These are phyloP conservation scores for Phyllachora maydis DNA, from an alignment of 2,329 filamentous ascomycete species.

Conservation along the genomic window DNA sequence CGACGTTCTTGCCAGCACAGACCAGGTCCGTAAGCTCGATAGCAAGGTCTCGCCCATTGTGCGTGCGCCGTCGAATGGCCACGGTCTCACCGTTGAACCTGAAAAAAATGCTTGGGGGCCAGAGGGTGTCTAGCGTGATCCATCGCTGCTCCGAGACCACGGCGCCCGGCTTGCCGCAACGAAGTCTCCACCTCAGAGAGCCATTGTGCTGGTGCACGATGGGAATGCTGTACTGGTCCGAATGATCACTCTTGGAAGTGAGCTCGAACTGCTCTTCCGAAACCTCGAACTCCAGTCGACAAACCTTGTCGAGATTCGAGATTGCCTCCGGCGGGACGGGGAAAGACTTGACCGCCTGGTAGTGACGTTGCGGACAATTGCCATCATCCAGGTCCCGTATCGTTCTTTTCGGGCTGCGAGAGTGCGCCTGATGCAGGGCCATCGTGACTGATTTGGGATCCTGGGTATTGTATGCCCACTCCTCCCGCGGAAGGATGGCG, in stretches of 20 bases:
- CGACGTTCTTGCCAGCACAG: conserved; percentile 33
- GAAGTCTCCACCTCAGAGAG: conserved; percentile 44
- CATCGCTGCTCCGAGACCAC: conserved; percentile 29
- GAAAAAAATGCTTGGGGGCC: conserved; percentile 53
- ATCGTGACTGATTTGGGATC: conserved; percentile 18
- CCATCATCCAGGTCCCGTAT: conserved; percentile 5
- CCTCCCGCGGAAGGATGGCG: conserved; percentile 10
- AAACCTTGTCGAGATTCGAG: conserved; percentile 14
- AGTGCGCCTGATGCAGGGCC: conserved; percentile 22
- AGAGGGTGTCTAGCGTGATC: conserved; percentile 40
- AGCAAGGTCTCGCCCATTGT: conserved; percentile 58
- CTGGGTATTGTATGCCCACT: conserved; percentile 19
- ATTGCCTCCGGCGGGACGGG: conserved; percentile 20
- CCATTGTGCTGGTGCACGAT: conserved; percentile 22
- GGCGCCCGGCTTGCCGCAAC: conserved; percentile 27
- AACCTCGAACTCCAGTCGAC: conserved; percentile 22
- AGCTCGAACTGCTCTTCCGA: conserved; percentile 5
- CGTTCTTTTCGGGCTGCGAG: conserved; percentile 25
- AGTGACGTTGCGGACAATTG: conserved; percentile 17
- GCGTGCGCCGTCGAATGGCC: conserved; percentile 40
- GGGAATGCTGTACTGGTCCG: conserved; percentile 10
- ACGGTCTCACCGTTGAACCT: conserved; percentile 42
- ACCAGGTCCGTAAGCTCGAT: conserved; percentile 50
- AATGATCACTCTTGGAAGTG: conserved; percentile 10
- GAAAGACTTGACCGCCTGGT: conserved; percentile 35